Evolutionary conservation across 768 basidiomycete species (phyloP), one percentile per base, ranked within the genome.

Genomic region (Panellus pusillus): DNA sequence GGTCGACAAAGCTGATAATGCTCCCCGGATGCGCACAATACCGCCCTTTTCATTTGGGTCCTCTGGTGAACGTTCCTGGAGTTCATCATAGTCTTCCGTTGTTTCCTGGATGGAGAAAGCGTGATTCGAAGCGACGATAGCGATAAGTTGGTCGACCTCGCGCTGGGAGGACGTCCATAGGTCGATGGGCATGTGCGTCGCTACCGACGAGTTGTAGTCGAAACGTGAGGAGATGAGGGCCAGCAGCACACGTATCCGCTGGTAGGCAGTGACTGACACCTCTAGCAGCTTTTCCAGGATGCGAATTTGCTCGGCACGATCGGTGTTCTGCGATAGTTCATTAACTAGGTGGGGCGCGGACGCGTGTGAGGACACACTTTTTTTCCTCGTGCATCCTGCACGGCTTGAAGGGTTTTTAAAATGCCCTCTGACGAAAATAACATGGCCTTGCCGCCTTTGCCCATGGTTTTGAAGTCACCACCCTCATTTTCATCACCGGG

Each of bases 1-100:
- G 87, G 69, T 99, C 97, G 43, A 99, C 83, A 62, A 97, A 92
- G 66, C 91, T 92, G 71, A 98, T 96, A 69, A 99, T 84, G 66
- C 91, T 96, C 39, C 97, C 97, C 96, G 88, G 54, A 99, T 89
- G 54, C 84, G 81, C 53, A 98, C 93, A 41, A 87, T 66, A 11
- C 89, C 87, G 58, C 79, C 81, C 20, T 81, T 76, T 62, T 92
- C 88, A 9, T 79, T 74, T 27, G 79, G 55, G 18, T 61, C 59
- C 18, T 53, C 76, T 8, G 95, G 93, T 3, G 82, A 76, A 40
- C 96, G 86, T 71, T 99, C 96, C 18, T 78, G 68, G 41, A 87
- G 76, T 59, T 98, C 95, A 62, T 98, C 95, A 69, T 98, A 98
- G 61, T 98, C 97, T 31, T 87, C 84, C 0, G 86, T 89, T 41